Base-by-base conservation (phyloP, 169 alveolate species). In the Plasmodium cynomolgi region DNA sequence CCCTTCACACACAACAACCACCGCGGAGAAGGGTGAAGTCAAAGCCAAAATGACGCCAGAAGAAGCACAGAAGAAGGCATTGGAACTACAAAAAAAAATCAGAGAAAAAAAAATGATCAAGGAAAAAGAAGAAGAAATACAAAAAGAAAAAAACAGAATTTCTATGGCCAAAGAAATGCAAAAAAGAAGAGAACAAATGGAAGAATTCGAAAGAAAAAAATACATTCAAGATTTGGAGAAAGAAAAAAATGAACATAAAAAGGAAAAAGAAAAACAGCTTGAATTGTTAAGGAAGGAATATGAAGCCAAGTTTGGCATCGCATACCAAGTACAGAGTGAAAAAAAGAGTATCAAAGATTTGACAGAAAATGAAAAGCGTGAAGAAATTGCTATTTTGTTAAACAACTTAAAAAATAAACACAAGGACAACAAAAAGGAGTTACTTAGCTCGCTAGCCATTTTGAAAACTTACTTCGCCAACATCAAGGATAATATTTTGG, bases 231-330 rank as follows among this genome's bases (percentile, higher is more conserved):
- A 44, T 20, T 47, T 90, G 33, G 94, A 90, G 68, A 90, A 58
- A 79, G 94, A 90, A 80, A 90, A 81, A 90, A 62, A 90, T 44
- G 94, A 90, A 58, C 90, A 74, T 90, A 90, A 90, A 90, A 90
- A 90, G 73, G 94, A 90, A 90, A 90, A 80, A 90, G 83, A 90
- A 58, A 90, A 90, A 80, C 94, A 90, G 50, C 73, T 90, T 6
- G 91, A 90, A 79, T 68, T 90, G 68, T 81, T 90, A 74, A 90
- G 41, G 82, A 80, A 80, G 20, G 94, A 90, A 79, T 90, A 90
- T 90, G 90, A 90, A 90, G 94, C 94, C n/a, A 90, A 90, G 50
- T 90, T 90, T 80, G 88, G 91, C 54, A 90, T 90, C 72, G 91
- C 74, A 20, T 90, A 90, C 82, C 68, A 80, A 80, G 50, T 13